Conservation (phyloP, 371 early-diverging fungal species). For the Rhizomucor pusillus region DNA sequence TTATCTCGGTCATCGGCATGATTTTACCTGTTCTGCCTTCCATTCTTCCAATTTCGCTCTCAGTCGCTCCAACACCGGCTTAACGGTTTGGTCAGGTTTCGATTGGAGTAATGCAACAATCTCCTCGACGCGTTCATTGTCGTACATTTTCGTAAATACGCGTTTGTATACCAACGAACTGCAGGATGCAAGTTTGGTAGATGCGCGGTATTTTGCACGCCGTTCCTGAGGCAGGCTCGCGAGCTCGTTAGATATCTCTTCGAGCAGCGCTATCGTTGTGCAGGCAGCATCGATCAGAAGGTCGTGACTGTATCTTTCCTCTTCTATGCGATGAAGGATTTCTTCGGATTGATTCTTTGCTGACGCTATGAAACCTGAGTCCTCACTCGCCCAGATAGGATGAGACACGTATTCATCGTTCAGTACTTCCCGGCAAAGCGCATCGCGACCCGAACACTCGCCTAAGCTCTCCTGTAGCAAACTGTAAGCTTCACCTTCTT, state of each 20-base stretch:
- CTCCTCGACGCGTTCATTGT: slow-evolving; percentile 77
- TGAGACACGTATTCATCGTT: slow-evolving; percentile 95
- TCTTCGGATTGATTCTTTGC: slow-evolving; percentile 96
- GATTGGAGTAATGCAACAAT: slow-evolving; percentile 90
- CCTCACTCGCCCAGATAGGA: slow-evolving; percentile 95
- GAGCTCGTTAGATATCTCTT: slow-evolving; percentile 75
- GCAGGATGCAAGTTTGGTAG: slow-evolving; percentile 75
- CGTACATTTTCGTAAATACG: slow-evolving; percentile 89
- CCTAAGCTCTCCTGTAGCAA: no score
- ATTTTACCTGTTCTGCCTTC: slow-evolving; percentile 57
- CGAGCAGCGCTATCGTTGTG: slow-evolving; percentile 84
- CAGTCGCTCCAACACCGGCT: slow-evolving; percentile 91
- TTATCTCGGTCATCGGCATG: slow-evolving; percentile 56
- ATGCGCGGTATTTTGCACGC: slow-evolving; percentile 64
- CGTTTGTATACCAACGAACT: slow-evolving; percentile 25
- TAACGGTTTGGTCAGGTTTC: slow-evolving; percentile 90
- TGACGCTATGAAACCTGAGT: slow-evolving; percentile 87
- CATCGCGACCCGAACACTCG: slow-evolving; percentile 89
- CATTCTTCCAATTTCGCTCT: slow-evolving; percentile 98
- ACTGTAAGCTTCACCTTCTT: no score
- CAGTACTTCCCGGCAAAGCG: slow-evolving; percentile 87
- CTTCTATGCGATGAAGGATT: slow-evolving; percentile 92
- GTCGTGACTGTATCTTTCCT: slow-evolving; percentile 82
- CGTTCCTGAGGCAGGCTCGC: slow-evolving; percentile 78
- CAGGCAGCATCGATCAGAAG: slow-evolving; percentile 92